Conservation (phyloP, 2,329 filamentous ascomycete genomes). For the Penicillium sp. region DNA sequence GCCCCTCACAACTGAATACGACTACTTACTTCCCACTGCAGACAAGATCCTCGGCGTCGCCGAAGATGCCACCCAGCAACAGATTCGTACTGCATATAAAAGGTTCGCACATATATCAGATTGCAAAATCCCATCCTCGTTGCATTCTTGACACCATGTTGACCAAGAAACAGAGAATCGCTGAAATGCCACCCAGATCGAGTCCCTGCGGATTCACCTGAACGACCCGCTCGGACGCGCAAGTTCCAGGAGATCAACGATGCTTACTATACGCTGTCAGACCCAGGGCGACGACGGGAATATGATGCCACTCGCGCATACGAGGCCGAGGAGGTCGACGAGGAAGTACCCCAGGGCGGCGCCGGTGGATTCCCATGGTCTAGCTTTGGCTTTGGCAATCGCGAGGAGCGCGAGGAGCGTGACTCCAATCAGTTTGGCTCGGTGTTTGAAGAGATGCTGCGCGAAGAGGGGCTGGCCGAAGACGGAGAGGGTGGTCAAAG, state of each 20-base stretch:
- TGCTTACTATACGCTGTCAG: conserved; percentile 88
- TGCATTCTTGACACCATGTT: neutral
- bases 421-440: conserved; percentile 80
- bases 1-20: conserved; percentile 1
- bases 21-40: conserved; percentile 34
- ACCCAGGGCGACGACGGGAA: conserved; percentile 72
- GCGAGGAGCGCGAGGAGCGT: conserved; percentile 35
- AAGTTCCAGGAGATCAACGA: conserved; percentile 92
- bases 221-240: conserved; percentile 77
- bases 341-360: conserved; percentile 49
- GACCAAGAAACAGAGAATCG: conserved; percentile 62
- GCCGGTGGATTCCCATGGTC: conserved; percentile 73
- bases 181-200: conserved; percentile 93
- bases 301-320: conserved; percentile 73
- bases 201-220: conserved; percentile 78
- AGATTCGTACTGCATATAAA: conserved; percentile 95
- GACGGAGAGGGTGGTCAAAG: conserved; percentile 52
- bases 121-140: neutral
- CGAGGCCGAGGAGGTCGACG: conserved; percentile 49
- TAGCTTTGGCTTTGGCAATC: conserved; percentile 60
- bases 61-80: conserved; percentile 72
- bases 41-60: conserved; percentile 74
- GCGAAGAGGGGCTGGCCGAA: conserved; percentile 80
- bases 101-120: conserved; percentile 53
- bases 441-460: conserved; percentile 86